A percentile compares a stretch with the other conserved stretches of the same genome.
Evolutionary conservation across 352 stramenopile genomes (phyloP).

Genomic region (Globisporangium spinosum): DNA sequence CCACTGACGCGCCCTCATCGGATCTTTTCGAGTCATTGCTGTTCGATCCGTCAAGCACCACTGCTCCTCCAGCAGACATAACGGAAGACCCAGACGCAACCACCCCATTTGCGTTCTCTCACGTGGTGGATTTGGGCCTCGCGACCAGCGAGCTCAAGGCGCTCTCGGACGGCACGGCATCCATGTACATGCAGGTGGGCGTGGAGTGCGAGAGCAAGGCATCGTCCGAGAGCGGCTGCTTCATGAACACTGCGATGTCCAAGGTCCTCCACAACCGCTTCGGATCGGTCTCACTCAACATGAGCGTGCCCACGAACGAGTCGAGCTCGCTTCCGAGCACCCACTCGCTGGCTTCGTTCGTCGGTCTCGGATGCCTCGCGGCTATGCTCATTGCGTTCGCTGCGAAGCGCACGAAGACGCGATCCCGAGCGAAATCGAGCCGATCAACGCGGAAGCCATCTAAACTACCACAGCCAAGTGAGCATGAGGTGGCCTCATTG

Average conservation of each 20-base stretch:
- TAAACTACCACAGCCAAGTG: not conserved
- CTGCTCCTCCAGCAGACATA: not conserved
- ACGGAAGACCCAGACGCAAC: not conserved
- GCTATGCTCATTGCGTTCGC: constrained; percentile 1
- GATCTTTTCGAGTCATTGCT: not conserved
- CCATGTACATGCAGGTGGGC: constrained; percentile 8
- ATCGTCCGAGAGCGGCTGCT: constrained; percentile 5
- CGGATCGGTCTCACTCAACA: constrained; percentile 2
- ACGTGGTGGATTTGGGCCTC: not conserved
- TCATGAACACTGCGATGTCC: constrained; percentile 11
- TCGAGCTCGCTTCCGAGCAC: not conserved
- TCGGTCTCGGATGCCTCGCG: not conserved
- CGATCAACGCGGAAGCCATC: constrained; percentile 1
- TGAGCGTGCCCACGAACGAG: not conserved
- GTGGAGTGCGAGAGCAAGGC: constrained; percentile 5
- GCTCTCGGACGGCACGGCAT: constrained; percentile 1
- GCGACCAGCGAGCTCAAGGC: not conserved
- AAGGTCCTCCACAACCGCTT: constrained; percentile 9
- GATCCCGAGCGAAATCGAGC: constrained; percentile 8
- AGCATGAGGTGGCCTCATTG: not conserved
- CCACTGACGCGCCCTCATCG: not conserved
- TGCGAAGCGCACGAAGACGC: constrained; percentile 8
- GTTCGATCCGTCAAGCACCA: not conserved
- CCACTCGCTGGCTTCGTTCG: not conserved
- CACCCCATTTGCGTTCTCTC: not conserved